Conservation (phyloP, 139 green algal species). For the Chlamydomonas sp. region DNA sequence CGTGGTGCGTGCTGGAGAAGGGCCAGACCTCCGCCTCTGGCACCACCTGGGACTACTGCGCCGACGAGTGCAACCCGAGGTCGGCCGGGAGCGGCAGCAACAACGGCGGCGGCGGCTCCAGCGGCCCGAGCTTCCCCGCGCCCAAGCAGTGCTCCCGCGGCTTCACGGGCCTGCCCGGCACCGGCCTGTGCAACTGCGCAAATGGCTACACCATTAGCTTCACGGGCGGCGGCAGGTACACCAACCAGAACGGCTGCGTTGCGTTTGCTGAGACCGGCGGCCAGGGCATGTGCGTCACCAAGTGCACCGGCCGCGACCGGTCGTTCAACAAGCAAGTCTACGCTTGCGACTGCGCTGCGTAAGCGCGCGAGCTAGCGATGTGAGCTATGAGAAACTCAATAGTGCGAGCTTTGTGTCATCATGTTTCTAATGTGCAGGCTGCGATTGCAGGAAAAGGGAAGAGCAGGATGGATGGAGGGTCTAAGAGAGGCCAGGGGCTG, state of each 20-base stretch:
- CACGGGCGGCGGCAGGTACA: background rate
- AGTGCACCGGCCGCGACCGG: background rate
- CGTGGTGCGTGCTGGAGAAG: background rate
- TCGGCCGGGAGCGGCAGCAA: no score
- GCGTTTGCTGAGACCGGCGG: background rate
- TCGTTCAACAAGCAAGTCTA: background rate
- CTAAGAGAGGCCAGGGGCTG: no score
- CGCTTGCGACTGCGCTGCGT: background rate
- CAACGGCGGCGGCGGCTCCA: background rate
- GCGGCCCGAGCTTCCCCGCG: no score
- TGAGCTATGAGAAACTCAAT: no score
- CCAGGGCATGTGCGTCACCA: conserved; percentile 1
- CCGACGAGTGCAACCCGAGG: background rate
- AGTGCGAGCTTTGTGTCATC: no score
- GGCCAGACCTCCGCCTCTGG: background rate
- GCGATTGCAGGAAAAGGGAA: no score
- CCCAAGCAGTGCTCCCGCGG: background rate
- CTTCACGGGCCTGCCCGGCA: background rate
- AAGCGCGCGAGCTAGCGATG: no score
- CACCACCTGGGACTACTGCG: conserved; percentile 21
- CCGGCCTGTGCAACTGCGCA: background rate
- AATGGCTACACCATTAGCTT: background rate
- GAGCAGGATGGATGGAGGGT: no score
- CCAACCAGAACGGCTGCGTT: background rate
- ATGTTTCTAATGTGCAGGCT: no score